Conservation (phyloP, 495 filamentous ascomycete species). For the Cercophora newfieldiana region DNA sequence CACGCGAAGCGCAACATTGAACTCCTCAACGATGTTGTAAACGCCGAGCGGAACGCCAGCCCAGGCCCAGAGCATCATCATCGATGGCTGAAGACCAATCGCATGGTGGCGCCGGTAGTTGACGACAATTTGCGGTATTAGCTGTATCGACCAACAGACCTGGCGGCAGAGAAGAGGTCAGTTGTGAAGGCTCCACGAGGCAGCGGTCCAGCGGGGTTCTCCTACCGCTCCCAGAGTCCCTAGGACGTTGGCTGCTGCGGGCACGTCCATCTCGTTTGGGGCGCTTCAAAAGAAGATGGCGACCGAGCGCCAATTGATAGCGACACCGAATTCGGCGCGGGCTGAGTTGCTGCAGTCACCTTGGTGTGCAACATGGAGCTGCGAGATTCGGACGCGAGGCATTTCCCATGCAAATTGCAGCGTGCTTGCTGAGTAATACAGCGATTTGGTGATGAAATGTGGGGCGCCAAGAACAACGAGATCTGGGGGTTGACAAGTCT, state of each 20-base stretch:
- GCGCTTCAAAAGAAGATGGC: too few species aligned
- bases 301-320: too few species aligned
- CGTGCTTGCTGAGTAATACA: too few species aligned
- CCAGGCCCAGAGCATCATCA: slow-evolving; percentile 68
- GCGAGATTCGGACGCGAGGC: too few species aligned
- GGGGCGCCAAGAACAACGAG: too few species aligned
- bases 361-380: too few species aligned
- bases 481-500: too few species aligned
- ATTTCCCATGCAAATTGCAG: too few species aligned
- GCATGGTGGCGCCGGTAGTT: slow-evolving; percentile 63
- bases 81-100: slow-evolving; percentile 58
- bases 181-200: slow-evolving; percentile 19
- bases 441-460: too few species aligned
- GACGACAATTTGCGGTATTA: slow-evolving; percentile 64
- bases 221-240: slow-evolving; percentile 58
- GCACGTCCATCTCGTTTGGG: slow-evolving; percentile 56
- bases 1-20: slow-evolving; percentile 60
- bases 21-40: slow-evolving; percentile 62
- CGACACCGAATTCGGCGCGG: too few species aligned
- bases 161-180: background rate
- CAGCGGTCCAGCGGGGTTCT: slow-evolving; percentile 19
- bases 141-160: slow-evolving; percentile 41
- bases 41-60: slow-evolving; percentile 65
- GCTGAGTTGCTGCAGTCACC: too few species aligned
- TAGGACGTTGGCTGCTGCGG: slow-evolving; percentile 56